Conservation (phyloP, 108 stramenopile species). For the Cylindrotheca closterium region DNA sequence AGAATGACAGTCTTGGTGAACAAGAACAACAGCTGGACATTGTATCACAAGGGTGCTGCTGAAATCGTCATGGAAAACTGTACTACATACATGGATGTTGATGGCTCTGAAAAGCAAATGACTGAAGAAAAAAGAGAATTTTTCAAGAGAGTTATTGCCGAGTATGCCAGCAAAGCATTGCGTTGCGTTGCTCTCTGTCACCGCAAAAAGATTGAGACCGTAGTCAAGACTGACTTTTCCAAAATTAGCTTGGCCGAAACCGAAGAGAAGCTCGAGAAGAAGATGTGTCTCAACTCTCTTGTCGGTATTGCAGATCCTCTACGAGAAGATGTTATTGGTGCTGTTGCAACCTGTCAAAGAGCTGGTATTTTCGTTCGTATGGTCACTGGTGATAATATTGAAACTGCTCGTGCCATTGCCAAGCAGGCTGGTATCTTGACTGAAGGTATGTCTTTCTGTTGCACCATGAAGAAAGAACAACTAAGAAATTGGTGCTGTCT, state of each 20-base stretch:
- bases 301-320: conserved; percentile 93
- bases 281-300: conserved; percentile 73
- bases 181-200: conserved; percentile 72
- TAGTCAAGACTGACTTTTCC: conserved; percentile 24
- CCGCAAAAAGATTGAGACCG: conserved; percentile 39
- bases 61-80: conserved; percentile 63
- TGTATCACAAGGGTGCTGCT: conserved; percentile 80
- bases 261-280: conserved; percentile 52
- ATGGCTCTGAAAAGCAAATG: conserved; percentile 56
- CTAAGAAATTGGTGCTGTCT: too few relatives aligned
- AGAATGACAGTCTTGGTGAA: conserved; percentile 70
- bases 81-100: conserved; percentile 46
- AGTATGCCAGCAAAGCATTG: conserved; percentile 57
- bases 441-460: conserved; percentile 38
- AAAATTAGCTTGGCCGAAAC: conserved; percentile 36
- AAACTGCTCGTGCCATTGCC: conserved; percentile 93
- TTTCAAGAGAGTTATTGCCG: conserved; percentile 42
- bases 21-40: conserved; percentile 36
- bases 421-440: conserved; percentile 87
- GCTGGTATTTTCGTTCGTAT: conserved; percentile 95
- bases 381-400: conserved; percentile 97
- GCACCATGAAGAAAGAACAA: too few relatives aligned
- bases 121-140: conserved; percentile 46
- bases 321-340: conserved; percentile 85
- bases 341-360: conserved; percentile 86